Evolutionary conservation across 768 basidiomycete genomes (phyloP), one percentile per base, ranked within the genome.

Genomic region (Dioszegia hungarica): DNA sequence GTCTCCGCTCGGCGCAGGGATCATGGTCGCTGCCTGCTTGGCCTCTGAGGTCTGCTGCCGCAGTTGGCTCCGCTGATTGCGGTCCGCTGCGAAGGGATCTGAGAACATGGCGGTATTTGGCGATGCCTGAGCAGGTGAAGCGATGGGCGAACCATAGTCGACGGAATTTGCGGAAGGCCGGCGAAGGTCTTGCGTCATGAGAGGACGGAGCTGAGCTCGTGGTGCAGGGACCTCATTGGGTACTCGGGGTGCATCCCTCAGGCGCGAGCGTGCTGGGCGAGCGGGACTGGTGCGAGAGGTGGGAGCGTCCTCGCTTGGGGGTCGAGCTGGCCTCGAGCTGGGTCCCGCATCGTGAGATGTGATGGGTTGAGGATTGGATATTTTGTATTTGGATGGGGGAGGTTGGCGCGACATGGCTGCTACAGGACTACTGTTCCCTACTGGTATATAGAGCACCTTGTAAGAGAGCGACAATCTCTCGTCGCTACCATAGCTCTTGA

Each of bases 61-160:
- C 25, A 74, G 40, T 31, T 73, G 56, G 2, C 58, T 37, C 22
- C 73, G 59, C 48, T 75, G 71, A 29, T 25, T 38, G 28, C 73
- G 54, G 44, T 75, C 71, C 5, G 59, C 60, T 11, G 67, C 71
- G 50, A 72, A 75, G 3, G 73, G 71, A 51, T 73, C 68, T 0
- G 58, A 59, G 60, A 73, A 73, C 9, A 59, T 25, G 0, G 44
- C 52, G 37, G n/a, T 31, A 17, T 39, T 14, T 15, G 53, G 51
- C 15, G 50, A 52, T 11, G 57, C 63, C 9, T 61, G 56, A 27
- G 52, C 56, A 3, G 63, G 61, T 3, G 64, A 56, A 3, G 65
- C 60, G 2, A 64, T 65, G 11, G 41, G 36, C 37, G 44, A 55
- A 49, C 15, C 60, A 43, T 22, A 43, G 28, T 28, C 61, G 45